Conservation (phyloP, 2,329 filamentous ascomycete species). For the Geosmithia putterillii region DNA sequence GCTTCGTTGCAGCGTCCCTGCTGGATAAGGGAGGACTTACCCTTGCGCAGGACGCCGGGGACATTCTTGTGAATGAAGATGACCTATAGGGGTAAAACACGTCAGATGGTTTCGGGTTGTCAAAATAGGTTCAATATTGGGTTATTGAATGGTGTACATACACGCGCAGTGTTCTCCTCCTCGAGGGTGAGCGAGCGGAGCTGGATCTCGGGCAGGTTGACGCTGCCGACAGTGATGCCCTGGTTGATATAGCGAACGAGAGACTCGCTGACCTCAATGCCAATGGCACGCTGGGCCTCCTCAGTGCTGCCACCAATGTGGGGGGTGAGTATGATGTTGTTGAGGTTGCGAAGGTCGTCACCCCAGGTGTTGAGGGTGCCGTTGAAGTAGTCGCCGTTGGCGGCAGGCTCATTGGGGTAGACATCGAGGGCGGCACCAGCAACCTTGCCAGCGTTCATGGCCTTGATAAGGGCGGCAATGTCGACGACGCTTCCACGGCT, state of each 20-base stretch:
- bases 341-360: slow-evolving; percentile 71
- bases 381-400: slow-evolving; percentile 92
- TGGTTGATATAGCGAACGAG: slow-evolving; percentile 93
- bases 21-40: background rate
- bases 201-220: slow-evolving; percentile 93
- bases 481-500: slow-evolving; percentile 89
- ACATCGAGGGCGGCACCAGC: slow-evolving; percentile 95
- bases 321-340: slow-evolving; percentile 89
- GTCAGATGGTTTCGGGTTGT: background rate
- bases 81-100: slow-evolving; percentile 31
- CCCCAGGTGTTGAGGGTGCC: slow-evolving; percentile 72
- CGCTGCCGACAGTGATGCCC: slow-evolving; percentile 78
- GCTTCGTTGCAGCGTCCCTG: background rate
- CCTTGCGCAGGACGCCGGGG: slow-evolving; percentile 78
- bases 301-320: slow-evolving; percentile 98
- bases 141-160: slow-evolving; percentile 23
- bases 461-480: slow-evolving; percentile 81
- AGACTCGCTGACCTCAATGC: slow-evolving; percentile 80
- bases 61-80: slow-evolving; percentile 97
- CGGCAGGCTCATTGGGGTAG: slow-evolving; percentile 84
- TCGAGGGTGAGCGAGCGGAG: slow-evolving; percentile 83
- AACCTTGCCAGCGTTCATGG: slow-evolving; percentile 74
- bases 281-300: slow-evolving; percentile 93
- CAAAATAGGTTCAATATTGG: background rate
- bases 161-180: slow-evolving; percentile 77